These are phyloP conservation scores for Cardamine resedifolia DNA, from an alignment of 345 rosid genomes.

Conservation along the genomic window DNA sequence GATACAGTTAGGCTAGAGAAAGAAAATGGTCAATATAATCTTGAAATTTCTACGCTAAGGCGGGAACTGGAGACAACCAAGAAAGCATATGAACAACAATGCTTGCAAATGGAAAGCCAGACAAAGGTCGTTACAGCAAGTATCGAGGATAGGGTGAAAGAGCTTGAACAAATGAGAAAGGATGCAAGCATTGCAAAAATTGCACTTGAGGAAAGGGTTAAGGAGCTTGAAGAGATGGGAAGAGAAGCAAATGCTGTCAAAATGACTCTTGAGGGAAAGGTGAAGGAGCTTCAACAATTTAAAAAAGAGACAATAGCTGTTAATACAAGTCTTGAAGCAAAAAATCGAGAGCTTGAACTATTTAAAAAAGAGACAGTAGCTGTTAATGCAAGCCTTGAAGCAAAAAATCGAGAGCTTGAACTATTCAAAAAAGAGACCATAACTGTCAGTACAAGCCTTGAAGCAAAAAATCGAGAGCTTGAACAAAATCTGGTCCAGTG, in stretches of 20 bases:
- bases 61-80: slow-evolving; percentile 52
- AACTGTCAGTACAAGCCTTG: slow-evolving; percentile 40
- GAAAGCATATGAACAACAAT: slow-evolving; percentile 48
- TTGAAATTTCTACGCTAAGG: slow-evolving; percentile 44
- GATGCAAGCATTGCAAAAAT: slow-evolving; percentile 50
- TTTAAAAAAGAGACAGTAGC: slow-evolving; percentile 46
- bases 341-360: slow-evolving; percentile 50
- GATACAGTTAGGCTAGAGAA: slow-evolving; percentile 34
- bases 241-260: slow-evolving; percentile 45
- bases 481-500: slow-evolving; percentile 48
- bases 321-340: slow-evolving; percentile 41
- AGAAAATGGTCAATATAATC: slow-evolving; percentile 36
- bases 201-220: slow-evolving; percentile 43
- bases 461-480: slow-evolving; percentile 52
- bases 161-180: slow-evolving; percentile 59
- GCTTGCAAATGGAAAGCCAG: slow-evolving; percentile 57
- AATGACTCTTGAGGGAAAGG: slow-evolving; percentile 43
- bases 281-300: slow-evolving; percentile 30
- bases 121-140: slow-evolving; percentile 43
- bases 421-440: slow-evolving; percentile 52
- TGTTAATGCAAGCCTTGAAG: slow-evolving; percentile 40
- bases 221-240: slow-evolving; percentile 62
- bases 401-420: slow-evolving; percentile 30
- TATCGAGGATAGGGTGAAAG: slow-evolving; percentile 45
- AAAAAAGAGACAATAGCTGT: slow-evolving; percentile 48